Evolutionary conservation across 495 filamentous ascomycete species (phyloP), one percentile per base, ranked within the genome.

Genomic region (Lasiosphaeria ovina): DNA sequence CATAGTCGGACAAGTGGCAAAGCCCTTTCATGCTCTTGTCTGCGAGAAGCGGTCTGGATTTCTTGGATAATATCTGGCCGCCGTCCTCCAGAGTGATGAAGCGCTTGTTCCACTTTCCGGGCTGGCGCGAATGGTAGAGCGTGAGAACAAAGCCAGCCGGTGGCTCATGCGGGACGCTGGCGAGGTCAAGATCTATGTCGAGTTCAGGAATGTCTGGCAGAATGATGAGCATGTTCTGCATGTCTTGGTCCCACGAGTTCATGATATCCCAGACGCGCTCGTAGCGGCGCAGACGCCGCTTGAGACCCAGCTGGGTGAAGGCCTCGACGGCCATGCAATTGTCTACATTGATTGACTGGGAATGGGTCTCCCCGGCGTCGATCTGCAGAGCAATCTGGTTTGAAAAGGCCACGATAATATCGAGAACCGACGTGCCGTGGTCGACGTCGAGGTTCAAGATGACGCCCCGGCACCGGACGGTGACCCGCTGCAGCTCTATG

Each of bases 1-100:
- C 94, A 66, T 93, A 98, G 71, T 97, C 94, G 9, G 92, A 91
- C 12, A 98, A 72, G 71, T 96, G 90, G 69, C 95, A 97, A 35
- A 94, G 77, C 61, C 84, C 88, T 0, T 78, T 72, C 9, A 75
- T 69, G 53, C 96, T 89, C 67, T 87, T 88, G 45, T 86, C 82
- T 8, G 73, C 69, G 8, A 72, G 60, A 47, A 74, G 80, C 1
- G 70, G 58, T 47, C 83, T 79, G 9, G 74, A 61, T 63, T 90
- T 92, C 71, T 94, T 96, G 38, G 89, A 80, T 17, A 87, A 72
- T 10, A 98, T 76, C 71, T 95, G 91, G 0, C 94, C 93, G 56
- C 87, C 87, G 4, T 84, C 70, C 2, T 83, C 82, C 17, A 98
- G 69, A 0, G 85, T 93, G 51, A 97, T 79, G 68, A 79, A 91